Base-by-base conservation (phyloP, 352 stramenopile species). In the Globisporangium paddicum region DNA sequence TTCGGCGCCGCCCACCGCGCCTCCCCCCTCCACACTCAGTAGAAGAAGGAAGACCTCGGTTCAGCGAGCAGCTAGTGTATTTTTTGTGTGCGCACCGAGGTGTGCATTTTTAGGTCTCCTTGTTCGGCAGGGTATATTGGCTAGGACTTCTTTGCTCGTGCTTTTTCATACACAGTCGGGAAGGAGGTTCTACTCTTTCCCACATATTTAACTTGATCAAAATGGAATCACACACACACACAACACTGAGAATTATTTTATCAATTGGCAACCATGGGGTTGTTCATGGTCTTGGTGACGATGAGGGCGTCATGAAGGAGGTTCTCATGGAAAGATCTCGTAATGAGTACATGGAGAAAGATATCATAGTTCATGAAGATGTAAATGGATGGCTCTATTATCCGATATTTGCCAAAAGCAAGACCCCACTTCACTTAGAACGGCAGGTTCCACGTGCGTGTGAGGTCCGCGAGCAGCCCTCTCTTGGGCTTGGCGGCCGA, bases 401-500 rank as follows among this genome's bases (percentile, higher is more conserved):
- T 57, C 37, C 34, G 13, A 14, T 32, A 32, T 6, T 7, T 32
- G 28, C 28, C 6, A 32, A 32, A 32, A 32, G 21, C 25, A n/a
- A n/a, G n/a, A n/a, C n/a, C n/a, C n/a, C n/a, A n/a, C n/a, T n/a
- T 13, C 11, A 6, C n/a, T 57, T 46, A 53, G 14, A 63, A 57
- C 10, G 58, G 58, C 1, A 58, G 28, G 48, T 63, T 63, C 58
- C 58, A 63, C 32, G 58, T 63, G 48, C 58, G 58, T 30, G 58
- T 63, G 48, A 63, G 38, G 10, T 63, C 58, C 2, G 58, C 58
- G 18, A 63, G 16, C 28, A 47, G 46, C 3, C 46, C 35, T 8
- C 58, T 26, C 48, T 63, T 58, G 6, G 37, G 48, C 18, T 57
- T 57, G n/a, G 6, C 11, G 9, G 37, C 7, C 30, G 58, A 48